Percentiles rank a stretch among this genome's conserved stretches.
These are phyloP conservation scores for Achaetomium macrosporum DNA, from an alignment of 2,329 filamentous ascomycete genomes.

Conservation along the genomic window DNA sequence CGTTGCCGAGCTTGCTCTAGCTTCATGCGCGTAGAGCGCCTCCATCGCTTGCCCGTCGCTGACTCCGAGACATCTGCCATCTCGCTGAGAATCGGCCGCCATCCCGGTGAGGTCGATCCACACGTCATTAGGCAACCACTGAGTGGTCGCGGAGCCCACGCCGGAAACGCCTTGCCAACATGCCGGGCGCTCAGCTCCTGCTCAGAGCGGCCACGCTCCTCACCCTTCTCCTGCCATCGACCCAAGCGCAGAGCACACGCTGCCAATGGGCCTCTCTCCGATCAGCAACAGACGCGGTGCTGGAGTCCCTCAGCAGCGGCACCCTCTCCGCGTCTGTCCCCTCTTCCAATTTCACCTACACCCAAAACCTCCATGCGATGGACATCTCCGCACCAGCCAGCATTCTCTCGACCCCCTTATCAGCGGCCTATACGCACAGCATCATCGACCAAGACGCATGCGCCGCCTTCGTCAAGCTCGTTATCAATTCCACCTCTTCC, in stretches of 20 bases:
- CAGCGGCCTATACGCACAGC: neutral
- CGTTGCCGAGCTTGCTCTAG: no score
- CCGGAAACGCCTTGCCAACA: no score
- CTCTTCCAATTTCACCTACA: neutral
- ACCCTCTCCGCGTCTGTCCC: neutral
- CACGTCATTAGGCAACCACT: no score
- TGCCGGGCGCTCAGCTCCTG: neutral
- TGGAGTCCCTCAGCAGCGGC: constrained; percentile 1
- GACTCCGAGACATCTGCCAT: no score
- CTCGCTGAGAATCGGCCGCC: no score
- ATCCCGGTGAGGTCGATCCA: no score
- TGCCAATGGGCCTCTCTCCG: constrained; percentile 9
- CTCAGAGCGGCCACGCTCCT: neutral
- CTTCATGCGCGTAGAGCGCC: no score
- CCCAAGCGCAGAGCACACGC: neutral
- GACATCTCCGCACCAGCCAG: neutral
- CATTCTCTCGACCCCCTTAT: neutral
- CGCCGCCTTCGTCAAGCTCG: neutral
- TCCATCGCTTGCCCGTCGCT: no score
- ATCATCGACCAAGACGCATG: neutral
- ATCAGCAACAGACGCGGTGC: constrained; percentile 1
- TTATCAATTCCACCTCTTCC: no score
- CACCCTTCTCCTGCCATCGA: neutral
- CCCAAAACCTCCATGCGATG: neutral
- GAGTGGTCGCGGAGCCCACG: no score